These are phyloP conservation scores for Ceratocystis alfenasii DNA, from an alignment of 2,329 filamentous ascomycete genomes.

Conservation along the genomic window DNA sequence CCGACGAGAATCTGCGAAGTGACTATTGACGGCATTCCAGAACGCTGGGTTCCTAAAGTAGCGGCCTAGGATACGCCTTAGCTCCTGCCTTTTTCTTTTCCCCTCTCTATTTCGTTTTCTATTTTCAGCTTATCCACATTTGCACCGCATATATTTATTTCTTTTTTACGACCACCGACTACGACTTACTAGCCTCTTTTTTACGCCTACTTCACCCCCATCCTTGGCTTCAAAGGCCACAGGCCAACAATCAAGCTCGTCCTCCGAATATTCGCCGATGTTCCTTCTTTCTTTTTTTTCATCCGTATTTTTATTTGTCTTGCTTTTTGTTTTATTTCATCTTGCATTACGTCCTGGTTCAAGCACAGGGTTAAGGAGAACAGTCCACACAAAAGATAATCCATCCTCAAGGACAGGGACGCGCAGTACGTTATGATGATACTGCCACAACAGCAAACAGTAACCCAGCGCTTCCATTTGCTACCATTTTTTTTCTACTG, in stretches of 20 bases:
- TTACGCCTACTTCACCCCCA: not conserved
- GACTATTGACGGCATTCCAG: slow-evolving; percentile 45
- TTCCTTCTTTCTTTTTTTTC: not conserved
- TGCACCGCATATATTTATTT: not conserved
- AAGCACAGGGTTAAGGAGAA: slow-evolving; percentile 6
- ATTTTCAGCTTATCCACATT: not conserved
- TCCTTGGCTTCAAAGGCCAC: not conserved
- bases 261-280: not conserved
- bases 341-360: too few species aligned
- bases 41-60: slow-evolving; percentile 39
- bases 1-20: slow-evolving; percentile 44
- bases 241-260: not conserved
- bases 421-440: slow-evolving; percentile 6
- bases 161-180: slow-evolving; percentile 11
- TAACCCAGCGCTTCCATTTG: slow-evolving; percentile 13
- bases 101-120: not conserved
- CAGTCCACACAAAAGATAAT: slow-evolving; percentile 1
- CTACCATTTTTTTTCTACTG: not conserved
- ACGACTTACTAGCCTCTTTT: slow-evolving; percentile 1
- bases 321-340: slow-evolving; percentile 12
- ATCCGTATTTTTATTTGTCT: slow-evolving; percentile 1
- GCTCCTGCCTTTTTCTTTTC: slow-evolving; percentile 4
- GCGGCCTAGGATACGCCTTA: not conserved
- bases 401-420: slow-evolving; percentile 4
- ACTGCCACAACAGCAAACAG: slow-evolving; percentile 1